phyloP scores from a whole-genome alignment of 257 asterid species.

The Primulina eburnea region DNA sequence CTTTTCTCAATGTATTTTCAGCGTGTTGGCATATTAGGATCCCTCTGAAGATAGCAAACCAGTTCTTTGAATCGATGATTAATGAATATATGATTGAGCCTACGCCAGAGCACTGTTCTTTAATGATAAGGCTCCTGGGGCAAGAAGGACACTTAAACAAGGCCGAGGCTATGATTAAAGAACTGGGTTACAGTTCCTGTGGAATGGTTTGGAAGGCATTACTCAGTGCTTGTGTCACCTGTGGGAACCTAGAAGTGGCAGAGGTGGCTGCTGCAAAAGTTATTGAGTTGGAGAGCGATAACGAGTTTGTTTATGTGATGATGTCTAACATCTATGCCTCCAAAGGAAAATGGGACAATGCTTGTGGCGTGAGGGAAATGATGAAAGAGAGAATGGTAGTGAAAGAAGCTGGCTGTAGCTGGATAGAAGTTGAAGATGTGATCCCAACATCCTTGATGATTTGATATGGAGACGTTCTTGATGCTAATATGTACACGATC shows the following conservation, averaged over 20 bases:
- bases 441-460: background rate
- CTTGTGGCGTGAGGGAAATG: conserved; percentile 39
- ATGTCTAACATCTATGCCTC: conserved; percentile 62
- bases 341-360: conserved; percentile 52
- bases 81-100: conserved; percentile 46
- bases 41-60: conserved; percentile 37
- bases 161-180: conserved; percentile 52
- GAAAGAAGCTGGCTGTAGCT: conserved; percentile 58
- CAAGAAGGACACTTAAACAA: conserved; percentile 46
- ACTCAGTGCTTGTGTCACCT: conserved; percentile 50
- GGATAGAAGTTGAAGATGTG: conserved; percentile 46
- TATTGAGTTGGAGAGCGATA: conserved; percentile 52
- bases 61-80: conserved; percentile 44
- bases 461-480: background rate
- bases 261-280: conserved; percentile 53
- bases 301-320: conserved; percentile 46
- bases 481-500: background rate
- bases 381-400: conserved; percentile 55
- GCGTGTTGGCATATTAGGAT: conserved; percentile 61
- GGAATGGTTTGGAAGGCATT: conserved; percentile 64
- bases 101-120: conserved; percentile 59
- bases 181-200: conserved; percentile 41
- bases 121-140: conserved; percentile 69
- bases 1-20: conserved; percentile 60
- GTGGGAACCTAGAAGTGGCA: conserved; percentile 47